A percentile compares a stretch with the other conserved stretches of the same genome.
These are phyloP conservation scores for Sugiyamaella grinbergsii DNA, from an alignment of 1,139 yeast genomes.

Conservation along the genomic window DNA sequence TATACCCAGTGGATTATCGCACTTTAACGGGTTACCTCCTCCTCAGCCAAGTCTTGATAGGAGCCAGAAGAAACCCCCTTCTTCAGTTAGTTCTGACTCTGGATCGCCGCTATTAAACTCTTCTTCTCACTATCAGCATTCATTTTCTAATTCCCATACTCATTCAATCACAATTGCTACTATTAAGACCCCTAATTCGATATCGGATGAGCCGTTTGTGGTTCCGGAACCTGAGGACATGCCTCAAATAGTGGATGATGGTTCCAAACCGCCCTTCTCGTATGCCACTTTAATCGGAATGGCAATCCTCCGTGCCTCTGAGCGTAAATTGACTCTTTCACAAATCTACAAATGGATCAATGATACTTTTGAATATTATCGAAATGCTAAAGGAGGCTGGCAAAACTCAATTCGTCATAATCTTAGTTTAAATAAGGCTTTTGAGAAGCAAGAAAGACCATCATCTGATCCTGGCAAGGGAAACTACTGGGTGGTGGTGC, in stretches of 20 bases:
- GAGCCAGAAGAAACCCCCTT: constrained; percentile 25
- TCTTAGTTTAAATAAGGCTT: constrained; percentile 81
- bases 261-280: constrained; percentile 84
- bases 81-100: constrained; percentile 31
- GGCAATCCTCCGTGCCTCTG: constrained; percentile 85
- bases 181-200: constrained; percentile 32
- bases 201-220: constrained; percentile 27
- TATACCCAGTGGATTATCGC: neutral
- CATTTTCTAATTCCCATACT: constrained; percentile 18
- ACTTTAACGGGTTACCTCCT: constrained; percentile 6
- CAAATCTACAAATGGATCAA: constrained; percentile 95
- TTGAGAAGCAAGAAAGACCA: constrained; percentile 86
- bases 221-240: constrained; percentile 45
- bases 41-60: constrained; percentile 6
- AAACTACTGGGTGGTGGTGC: constrained; percentile 90
- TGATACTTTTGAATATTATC: constrained; percentile 79
- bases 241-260: constrained; percentile 51
- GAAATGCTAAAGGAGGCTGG: constrained; percentile 90
- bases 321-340: constrained; percentile 77
- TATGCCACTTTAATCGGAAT: constrained; percentile 93
- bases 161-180: constrained; percentile 20
- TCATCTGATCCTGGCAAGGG: constrained; percentile 88
- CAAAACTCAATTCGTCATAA: constrained; percentile 89
- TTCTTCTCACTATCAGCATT: neutral
- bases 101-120: neutral